phyloP scores from a whole-genome alignment of 2,329 filamentous ascomycete species.

The Aspergillus floridensis region DNA sequence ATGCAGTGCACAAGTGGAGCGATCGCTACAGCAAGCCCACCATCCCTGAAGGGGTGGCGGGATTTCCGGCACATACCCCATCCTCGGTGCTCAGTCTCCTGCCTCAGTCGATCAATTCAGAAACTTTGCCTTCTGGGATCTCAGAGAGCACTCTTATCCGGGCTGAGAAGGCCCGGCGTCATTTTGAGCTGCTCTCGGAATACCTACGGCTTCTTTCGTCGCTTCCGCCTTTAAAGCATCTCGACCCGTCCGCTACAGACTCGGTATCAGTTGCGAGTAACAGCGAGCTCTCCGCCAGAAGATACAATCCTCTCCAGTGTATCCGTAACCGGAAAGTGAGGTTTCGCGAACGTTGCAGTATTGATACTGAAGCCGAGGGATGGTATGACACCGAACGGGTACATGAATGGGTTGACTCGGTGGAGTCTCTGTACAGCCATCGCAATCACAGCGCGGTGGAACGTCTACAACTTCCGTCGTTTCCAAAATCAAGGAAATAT shows the following conservation, averaged over 20 bases:
- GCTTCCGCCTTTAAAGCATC: constrained; percentile 60
- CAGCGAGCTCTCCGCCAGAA: constrained; percentile 56
- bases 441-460: constrained; percentile 47
- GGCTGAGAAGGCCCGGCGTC: constrained; percentile 77
- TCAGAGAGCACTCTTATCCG: constrained; percentile 77
- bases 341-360: constrained; percentile 69
- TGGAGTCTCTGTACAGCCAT: constrained; percentile 52
- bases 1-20: constrained; percentile 25
- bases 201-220: constrained; percentile 77
- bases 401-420: constrained; percentile 71
- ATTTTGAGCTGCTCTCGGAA: constrained; percentile 81
- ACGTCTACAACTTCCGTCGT: constrained; percentile 45
- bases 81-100: constrained; percentile 29
- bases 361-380: constrained; percentile 72
- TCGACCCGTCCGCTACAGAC: constrained; percentile 13
- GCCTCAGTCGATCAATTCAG: constrained; percentile 29
- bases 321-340: constrained; percentile 87
- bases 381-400: constrained; percentile 74
- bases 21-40: constrained; percentile 23
- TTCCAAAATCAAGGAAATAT: constrained; percentile 28
- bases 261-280: constrained; percentile 28
- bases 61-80: constrained; percentile 13
- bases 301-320: constrained; percentile 89
- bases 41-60: constrained; percentile 6
- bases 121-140: constrained; percentile 51